A percentile compares a stretch with the other conserved stretches of the same genome.
phyloP scores from a whole-genome alignment of 2,329 filamentous ascomycete species.

The Dothideomycetidae sp. region DNA sequence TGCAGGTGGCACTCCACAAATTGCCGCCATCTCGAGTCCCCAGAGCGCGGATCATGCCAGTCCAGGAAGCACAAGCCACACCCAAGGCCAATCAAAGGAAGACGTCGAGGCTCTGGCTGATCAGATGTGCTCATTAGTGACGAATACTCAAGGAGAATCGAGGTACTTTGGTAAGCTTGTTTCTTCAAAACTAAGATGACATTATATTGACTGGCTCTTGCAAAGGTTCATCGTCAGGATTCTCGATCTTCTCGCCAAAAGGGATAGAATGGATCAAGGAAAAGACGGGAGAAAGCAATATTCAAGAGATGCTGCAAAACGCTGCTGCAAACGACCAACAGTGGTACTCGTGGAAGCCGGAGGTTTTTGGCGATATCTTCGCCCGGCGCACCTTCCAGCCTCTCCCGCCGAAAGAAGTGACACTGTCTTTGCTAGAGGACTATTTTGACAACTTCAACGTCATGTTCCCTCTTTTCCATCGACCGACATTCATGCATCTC shows the following conservation, averaged over 20 bases:
- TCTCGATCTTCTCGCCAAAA: slow-evolving; percentile 96
- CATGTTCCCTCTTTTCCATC: slow-evolving; percentile 95
- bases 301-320: slow-evolving; percentile 86
- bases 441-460: slow-evolving; percentile 99
- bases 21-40: slow-evolving; percentile 35
- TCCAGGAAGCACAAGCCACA: slow-evolving; percentile 25
- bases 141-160: slow-evolving; percentile 86
- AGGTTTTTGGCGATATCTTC: slow-evolving; percentile 89
- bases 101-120: slow-evolving; percentile 84
- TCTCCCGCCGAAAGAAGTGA: slow-evolving; percentile 74
- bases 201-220: not conserved
- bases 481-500: slow-evolving; percentile 95
- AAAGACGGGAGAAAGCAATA: slow-evolving; percentile 89
- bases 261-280: slow-evolving; percentile 98
- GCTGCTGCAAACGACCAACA: slow-evolving; percentile 81
- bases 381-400: slow-evolving; percentile 68
- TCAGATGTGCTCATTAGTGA: slow-evolving; percentile 98
- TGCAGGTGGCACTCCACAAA: slow-evolving; percentile 32
- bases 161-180: slow-evolving; percentile 67
- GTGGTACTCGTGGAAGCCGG: slow-evolving; percentile 96
- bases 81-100: slow-evolving; percentile 24
- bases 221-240: slow-evolving; percentile 90
- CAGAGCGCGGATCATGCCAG: slow-evolving; percentile 30
- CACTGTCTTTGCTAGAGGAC: slow-evolving; percentile 74
- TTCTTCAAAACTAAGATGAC: not conserved